Conservation (phyloP, 495 filamentous ascomycete genomes). For the Entonaema liquescens region DNA sequence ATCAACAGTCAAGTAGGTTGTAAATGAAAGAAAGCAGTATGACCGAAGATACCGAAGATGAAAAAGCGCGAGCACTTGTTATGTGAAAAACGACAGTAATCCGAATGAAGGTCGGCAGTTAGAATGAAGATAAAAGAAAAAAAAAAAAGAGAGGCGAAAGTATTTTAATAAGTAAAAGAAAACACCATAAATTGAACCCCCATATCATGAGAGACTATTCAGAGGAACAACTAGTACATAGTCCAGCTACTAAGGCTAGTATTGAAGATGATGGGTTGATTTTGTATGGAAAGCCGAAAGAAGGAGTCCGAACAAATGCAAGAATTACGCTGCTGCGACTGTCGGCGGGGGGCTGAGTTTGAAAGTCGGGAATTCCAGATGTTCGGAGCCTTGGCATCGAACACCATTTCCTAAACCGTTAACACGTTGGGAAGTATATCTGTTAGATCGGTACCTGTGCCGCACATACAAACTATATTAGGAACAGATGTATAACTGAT, state of each 20-base stretch:
- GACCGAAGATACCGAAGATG: slow-evolving; percentile 10
- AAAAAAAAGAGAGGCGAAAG: slow-evolving; percentile 15
- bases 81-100: slow-evolving; percentile 20
- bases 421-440: not conserved
- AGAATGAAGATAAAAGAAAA: not conserved
- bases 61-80: slow-evolving; percentile 7
- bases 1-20: slow-evolving; percentile 1
- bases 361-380: slow-evolving; percentile 1
- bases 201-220: slow-evolving; percentile 28
- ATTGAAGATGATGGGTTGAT: not conserved
- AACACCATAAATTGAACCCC: slow-evolving; percentile 30
- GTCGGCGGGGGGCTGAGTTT: slow-evolving; percentile 13
- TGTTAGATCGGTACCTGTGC: slow-evolving; percentile 20
- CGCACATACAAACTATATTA: not conserved
- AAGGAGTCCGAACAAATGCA: not conserved
- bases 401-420: not conserved
- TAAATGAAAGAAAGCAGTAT: slow-evolving; percentile 27
- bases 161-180: slow-evolving; percentile 14
- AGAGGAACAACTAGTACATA: slow-evolving; percentile 12
- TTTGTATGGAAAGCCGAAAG: slow-evolving; percentile 12
- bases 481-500: slow-evolving; percentile 16
- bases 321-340: slow-evolving; percentile 9
- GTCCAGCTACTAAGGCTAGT: slow-evolving; percentile 24
- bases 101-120: slow-evolving; percentile 32
- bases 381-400: not conserved